These are phyloP conservation scores for Clonostachys byssicola DNA, from an alignment of 2,329 filamentous ascomycete genomes.

Conservation along the genomic window DNA sequence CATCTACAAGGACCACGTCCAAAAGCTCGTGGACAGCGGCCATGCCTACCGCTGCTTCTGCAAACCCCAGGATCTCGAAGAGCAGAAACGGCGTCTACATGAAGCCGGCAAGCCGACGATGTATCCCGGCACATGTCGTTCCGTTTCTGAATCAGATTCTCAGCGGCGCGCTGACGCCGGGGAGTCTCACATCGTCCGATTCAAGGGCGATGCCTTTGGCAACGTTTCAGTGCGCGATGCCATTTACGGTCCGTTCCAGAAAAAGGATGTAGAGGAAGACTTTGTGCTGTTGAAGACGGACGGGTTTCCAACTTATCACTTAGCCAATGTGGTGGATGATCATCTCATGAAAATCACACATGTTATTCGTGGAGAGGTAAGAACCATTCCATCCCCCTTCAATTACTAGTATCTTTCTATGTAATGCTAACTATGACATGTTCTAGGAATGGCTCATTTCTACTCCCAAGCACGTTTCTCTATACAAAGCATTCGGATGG, in stretches of 20 bases:
- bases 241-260: conserved; percentile 68
- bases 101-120: conserved; percentile 36
- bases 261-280: conserved; percentile 62
- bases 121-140: conserved; percentile 65
- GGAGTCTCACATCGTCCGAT: conserved; percentile 72
- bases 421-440: not conserved
- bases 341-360: conserved; percentile 94
- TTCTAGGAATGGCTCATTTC: conserved; percentile 88
- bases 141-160: conserved; percentile 63
- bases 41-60: conserved; percentile 95
- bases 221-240: conserved; percentile 69
- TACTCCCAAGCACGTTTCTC: conserved; percentile 66
- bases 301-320: conserved; percentile 91
- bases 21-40: conserved; percentile 63
- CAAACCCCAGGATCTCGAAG: conserved; percentile 63
- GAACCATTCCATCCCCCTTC: conserved; percentile 14
- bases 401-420: not conserved
- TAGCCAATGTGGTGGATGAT: conserved; percentile 96
- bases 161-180: conserved; percentile 64
- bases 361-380: conserved; percentile 80
- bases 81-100: conserved; percentile 60
- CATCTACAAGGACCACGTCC: conserved; percentile 68
- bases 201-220: conserved; percentile 53
- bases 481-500: conserved; percentile 81
- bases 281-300: conserved; percentile 90